Percentiles rank a stretch among this genome's conserved stretches.
phyloP scores from a whole-genome alignment of 257 asterid species.

The Fraxinus anomala region DNA sequence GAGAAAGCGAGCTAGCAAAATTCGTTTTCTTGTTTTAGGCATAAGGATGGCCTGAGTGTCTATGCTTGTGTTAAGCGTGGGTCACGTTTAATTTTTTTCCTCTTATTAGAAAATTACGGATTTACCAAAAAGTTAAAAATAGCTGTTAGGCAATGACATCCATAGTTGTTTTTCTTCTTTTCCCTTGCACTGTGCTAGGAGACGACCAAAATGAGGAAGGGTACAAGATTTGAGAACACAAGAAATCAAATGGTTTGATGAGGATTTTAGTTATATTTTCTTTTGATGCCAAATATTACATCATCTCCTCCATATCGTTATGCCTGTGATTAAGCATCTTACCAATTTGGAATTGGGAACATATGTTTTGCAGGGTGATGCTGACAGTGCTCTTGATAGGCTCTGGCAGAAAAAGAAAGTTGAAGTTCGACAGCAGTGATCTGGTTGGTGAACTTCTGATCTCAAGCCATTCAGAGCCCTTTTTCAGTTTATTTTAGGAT shows the following conservation, averaged over 20 bases:
- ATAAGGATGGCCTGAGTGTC: too few relatives aligned
- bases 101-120: too few relatives aligned
- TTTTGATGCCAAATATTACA: background rate
- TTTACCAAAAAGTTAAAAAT: too few relatives aligned
- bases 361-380: background rate
- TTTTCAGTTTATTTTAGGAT: background rate
- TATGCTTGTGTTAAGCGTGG: too few relatives aligned
- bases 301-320: background rate
- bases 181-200: background rate
- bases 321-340: background rate
- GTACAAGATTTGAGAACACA: background rate
- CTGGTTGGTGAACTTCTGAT: background rate
- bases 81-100: too few relatives aligned
- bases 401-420: slow-evolving; percentile 10
- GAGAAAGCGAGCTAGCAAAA: too few relatives aligned
- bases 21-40: too few relatives aligned
- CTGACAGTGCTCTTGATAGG: slow-evolving; percentile 5
- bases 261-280: background rate
- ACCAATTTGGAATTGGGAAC: background rate
- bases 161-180: background rate
- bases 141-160: background rate
- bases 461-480: background rate
- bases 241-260: background rate
- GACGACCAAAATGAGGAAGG: background rate
- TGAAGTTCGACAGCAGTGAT: background rate